Evolutionary conservation across 2,329 filamentous ascomycete genomes (phyloP), one percentile per base, ranked within the genome.

Genomic region (Colletotrichum melonis): DNA sequence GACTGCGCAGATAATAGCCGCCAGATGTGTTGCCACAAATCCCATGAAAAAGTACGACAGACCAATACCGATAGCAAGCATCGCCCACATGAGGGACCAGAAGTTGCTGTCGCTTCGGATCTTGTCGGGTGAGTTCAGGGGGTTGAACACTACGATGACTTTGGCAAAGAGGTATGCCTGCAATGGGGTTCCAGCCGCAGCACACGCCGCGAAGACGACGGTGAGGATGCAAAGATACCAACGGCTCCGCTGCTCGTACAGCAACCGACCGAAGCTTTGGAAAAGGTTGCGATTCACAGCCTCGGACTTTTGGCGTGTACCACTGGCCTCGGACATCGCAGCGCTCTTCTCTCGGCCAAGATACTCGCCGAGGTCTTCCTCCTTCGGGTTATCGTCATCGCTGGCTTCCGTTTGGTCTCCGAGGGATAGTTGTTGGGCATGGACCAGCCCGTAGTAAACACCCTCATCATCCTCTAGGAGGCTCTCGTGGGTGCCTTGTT

Each of bases 401-500:
- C 80, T 74, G 30, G 81, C 81, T 35, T 85, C 85, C 2, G 79
- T 78, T 0, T 85, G 80, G 9, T 86, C 86, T n/a, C 88, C 87
- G 1, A 91, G 83, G 0, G 87, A 88, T 26, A 92, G 83, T 57
- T 88, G 84, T 75, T 93, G 91, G 4, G 91, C 91, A 70, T 89
- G 84, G 1, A 95, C 93, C 5, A 95, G 87, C 2, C 88, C 88
- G 49, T 88, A 88, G 77, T 96, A 96, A 22, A 93, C 86, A 1
- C 93, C 90, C 3, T 84, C 85, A 5, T 90, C 85, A 49, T 87
- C 82, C 3, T 85, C 80, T 1, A 97, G 85, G 0, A 97, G 87
- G 56, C 90, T 88, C 7, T 94, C 90, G 76, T 97, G 95, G 0
- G 89, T 94, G 0, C 95, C 95, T 76, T 92, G 85, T 80, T 97